Evolutionary conservation across 2,329 filamentous ascomycete species (phyloP).

Genomic region (Exserohilum turcica): DNA sequence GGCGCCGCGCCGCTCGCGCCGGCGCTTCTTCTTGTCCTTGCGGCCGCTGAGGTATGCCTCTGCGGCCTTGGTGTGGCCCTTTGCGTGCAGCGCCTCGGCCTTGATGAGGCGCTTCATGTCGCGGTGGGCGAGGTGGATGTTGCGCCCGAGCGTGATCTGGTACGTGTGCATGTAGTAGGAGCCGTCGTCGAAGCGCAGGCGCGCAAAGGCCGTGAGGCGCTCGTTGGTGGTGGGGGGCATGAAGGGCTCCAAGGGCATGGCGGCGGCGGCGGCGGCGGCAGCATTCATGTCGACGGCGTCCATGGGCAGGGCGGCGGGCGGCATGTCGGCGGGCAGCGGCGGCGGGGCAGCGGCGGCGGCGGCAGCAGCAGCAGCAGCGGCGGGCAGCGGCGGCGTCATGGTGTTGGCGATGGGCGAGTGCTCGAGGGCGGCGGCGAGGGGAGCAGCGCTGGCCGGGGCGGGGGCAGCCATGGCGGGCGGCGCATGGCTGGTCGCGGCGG

Average conservation of each 20-base stretch:
- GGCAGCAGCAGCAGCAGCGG: constrained; percentile 35
- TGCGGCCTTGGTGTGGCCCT: constrained; percentile 34
- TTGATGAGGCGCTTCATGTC: constrained; percentile 57
- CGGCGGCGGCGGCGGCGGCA: not conserved
- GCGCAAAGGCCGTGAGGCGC: constrained; percentile 64
- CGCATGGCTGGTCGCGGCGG: constrained; percentile 21
- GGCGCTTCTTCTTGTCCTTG: constrained; percentile 52
- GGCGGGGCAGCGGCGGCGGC: constrained; percentile 35
- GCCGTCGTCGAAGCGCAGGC: constrained; percentile 74
- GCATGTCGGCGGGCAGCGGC: constrained; percentile 17
- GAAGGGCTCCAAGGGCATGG: constrained; percentile 22
- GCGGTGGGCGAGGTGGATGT: constrained; percentile 57
- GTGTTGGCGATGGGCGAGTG: constrained; percentile 10
- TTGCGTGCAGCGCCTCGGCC: constrained; percentile 32
- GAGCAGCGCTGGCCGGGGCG: constrained; percentile 12
- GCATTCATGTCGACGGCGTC: not conserved
- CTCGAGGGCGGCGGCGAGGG: constrained; percentile 18
- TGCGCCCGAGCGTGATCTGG: constrained; percentile 72
- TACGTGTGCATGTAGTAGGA: constrained; percentile 80
- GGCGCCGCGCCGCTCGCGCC: constrained; percentile 59
- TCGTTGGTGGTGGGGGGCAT: constrained; percentile 30
- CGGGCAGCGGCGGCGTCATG: constrained; percentile 25
- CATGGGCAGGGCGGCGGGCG: constrained; percentile 3
- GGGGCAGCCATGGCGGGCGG: constrained; percentile 16
- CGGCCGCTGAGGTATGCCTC: constrained; percentile 26